Evolutionary conservation across 2,329 filamentous ascomycete species (phyloP).

Genomic region (Truncatella angustata): DNA sequence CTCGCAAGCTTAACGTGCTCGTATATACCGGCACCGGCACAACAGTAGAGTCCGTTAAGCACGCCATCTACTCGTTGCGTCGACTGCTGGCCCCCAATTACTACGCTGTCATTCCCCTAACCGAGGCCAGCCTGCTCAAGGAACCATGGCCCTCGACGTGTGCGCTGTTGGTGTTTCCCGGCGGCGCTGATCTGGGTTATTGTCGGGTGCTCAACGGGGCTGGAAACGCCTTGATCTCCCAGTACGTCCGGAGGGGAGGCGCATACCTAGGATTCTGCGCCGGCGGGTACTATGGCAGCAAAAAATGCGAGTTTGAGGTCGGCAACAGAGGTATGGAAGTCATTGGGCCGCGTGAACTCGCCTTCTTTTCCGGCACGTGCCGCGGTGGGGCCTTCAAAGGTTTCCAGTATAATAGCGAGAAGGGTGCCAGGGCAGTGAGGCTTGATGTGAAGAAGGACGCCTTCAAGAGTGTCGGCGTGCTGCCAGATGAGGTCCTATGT

Average conservation of each 20-base stretch:
- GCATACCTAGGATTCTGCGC: constrained; percentile 90
- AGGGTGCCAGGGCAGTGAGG: constrained; percentile 71
- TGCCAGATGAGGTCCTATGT: constrained; percentile 64
- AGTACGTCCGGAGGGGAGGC: constrained; percentile 84
- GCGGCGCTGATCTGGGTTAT: constrained; percentile 91
- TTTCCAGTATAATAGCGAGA: constrained; percentile 88
- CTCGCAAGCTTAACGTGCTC: constrained; percentile 80
- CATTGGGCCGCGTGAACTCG: constrained; percentile 78
- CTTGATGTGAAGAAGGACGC: constrained; percentile 62
- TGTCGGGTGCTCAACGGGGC: constrained; percentile 83
- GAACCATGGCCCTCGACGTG: constrained; percentile 90
- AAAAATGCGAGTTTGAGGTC: constrained; percentile 86
- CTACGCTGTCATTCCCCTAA: constrained; percentile 89
- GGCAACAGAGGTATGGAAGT: constrained; percentile 81
- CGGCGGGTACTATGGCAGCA: constrained; percentile 85
- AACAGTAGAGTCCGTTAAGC: constrained; percentile 83
- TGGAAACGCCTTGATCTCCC: constrained; percentile 79
- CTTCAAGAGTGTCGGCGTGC: constrained; percentile 46
- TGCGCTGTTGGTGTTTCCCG: constrained; percentile 86
- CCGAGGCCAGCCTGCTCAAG: constrained; percentile 74
- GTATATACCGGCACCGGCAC: constrained; percentile 92
- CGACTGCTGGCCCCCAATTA: constrained; percentile 86
- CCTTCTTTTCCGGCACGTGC: constrained; percentile 83
- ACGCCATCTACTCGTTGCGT: constrained; percentile 83
- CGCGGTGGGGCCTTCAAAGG: constrained; percentile 84